Conservation (phyloP, 2,329 filamentous ascomycete genomes). For the Ophiosphaerella korrae region DNA sequence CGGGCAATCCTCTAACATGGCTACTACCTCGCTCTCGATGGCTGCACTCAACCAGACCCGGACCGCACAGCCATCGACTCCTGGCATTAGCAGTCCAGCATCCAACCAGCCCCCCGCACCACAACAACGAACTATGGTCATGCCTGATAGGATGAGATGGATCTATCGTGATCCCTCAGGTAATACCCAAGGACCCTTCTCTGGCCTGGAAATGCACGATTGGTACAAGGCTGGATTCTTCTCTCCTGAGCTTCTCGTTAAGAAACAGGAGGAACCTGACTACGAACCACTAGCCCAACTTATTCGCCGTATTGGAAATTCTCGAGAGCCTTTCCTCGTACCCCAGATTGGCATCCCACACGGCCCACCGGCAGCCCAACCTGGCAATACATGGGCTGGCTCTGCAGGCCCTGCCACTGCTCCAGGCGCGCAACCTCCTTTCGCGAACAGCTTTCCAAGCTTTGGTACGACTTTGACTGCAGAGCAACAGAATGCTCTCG, state of each 20-base stretch:
- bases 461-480: conserved; percentile 96
- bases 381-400: conserved; percentile 53
- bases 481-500: conserved; percentile 96
- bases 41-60: conserved; percentile 39
- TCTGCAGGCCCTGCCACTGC: conserved; percentile 44
- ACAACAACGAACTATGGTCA: conserved; percentile 90
- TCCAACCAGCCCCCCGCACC: conserved; percentile 69
- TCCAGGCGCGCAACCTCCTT: conserved; percentile 70
- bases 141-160: conserved; percentile 99
- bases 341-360: conserved; percentile 96
- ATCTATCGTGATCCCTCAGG: conserved; percentile 96
- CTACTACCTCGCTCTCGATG: conserved; percentile 41
- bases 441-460: conserved; percentile 91
- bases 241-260: conserved; percentile 89
- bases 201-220: conserved; percentile 97
- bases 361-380: conserved; percentile 67
- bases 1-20: conserved; percentile 28
- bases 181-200: conserved; percentile 91
- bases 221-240: conserved; percentile 99
- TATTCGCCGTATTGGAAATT: conserved; percentile 95
- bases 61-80: conserved; percentile 40
- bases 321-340: conserved; percentile 93
- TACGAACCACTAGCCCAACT: conserved; percentile 95
- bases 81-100: conserved; percentile 55
- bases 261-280: conserved; percentile 89